Evolutionary conservation across 2,329 filamentous ascomycete species (phyloP), one percentile per base, ranked within the genome.

Genomic region (Colletotrichum orbiculare): DNA sequence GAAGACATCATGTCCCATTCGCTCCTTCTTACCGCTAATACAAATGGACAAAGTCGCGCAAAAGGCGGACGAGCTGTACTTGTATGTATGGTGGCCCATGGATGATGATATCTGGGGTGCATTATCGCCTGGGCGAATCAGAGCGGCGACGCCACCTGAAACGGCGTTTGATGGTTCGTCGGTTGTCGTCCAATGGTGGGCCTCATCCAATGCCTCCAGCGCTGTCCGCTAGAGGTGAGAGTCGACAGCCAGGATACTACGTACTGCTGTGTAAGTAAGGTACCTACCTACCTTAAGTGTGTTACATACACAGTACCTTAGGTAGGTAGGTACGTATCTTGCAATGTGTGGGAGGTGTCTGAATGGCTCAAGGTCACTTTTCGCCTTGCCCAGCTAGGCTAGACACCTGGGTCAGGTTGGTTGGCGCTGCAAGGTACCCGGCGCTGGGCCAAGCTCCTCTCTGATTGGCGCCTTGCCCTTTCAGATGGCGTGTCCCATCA

Each of bases 351-450:
- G 25, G 25, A 25, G 25, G 25, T 25, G 25, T 5, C 25, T 25
- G 25, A 25, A 4, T 4, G 25, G 25, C 25, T 5, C 25, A 5
- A 25, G 25, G 25, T 25, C 25, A 25, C 25, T 25, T 5, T 25
- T 25, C 25, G 25, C 25, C 25, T 25, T 25, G 4, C 25, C 25
- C 25, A 25, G 4, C 25, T 4, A 25, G 25, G 25, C 25, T 25
- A 25, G 25, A 25, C 25, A 25, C 4, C 25, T 25, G 25, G 25
- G 3, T 25, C 50, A 35, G 12, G 49, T 61, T 49, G 61, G 61
- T 55, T 61, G 45, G 41, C 42, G 43, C 64, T 66, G 64, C 60
- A 66, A 66, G 64, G 64, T 66, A 66, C 64, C 60, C 64, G 64
- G 41, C 11, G 9, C 15, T 10, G 47, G 46, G 35, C 35, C 58